Percentiles rank a stretch among this genome's conserved stretches.
phyloP scores from a whole-genome alignment of 2,329 filamentous ascomycete genomes.

The Westerdykella aurantiaca region DNA sequence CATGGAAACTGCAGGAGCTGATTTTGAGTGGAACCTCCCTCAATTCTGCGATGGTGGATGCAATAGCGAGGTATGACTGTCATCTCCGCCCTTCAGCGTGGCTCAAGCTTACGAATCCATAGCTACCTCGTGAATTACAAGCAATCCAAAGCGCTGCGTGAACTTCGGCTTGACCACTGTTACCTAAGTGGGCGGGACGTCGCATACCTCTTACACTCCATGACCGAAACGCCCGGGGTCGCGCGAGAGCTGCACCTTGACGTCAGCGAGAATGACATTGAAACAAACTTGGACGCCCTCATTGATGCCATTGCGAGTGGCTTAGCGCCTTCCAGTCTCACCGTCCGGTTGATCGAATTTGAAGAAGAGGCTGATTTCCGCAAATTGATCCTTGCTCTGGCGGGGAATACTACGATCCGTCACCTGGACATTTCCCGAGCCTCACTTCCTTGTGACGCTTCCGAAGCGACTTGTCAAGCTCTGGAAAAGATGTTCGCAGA shows the following conservation, averaged over 20 bases:
- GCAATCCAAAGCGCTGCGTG: constrained; percentile 53
- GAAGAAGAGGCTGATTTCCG: constrained; percentile 60
- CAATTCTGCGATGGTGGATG: constrained; percentile 59
- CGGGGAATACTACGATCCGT: constrained; percentile 56
- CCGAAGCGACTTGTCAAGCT: constrained; percentile 59
- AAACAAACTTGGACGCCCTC: constrained; percentile 48
- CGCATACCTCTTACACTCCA: constrained; percentile 59
- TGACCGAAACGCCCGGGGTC: constrained; percentile 47
- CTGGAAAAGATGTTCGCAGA: constrained; percentile 60
- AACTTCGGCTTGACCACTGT: constrained; percentile 62
- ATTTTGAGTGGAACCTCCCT: constrained; percentile 57
- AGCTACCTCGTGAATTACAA: constrained; percentile 58
- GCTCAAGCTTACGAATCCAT: not conserved
- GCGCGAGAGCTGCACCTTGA: constrained; percentile 59
- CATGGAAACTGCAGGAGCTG: constrained; percentile 63
- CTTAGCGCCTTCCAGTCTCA: constrained; percentile 57
- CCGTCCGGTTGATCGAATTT: constrained; percentile 64
- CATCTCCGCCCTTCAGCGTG: not conserved
- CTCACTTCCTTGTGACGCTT: constrained; percentile 63
- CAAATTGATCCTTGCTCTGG: constrained; percentile 56
- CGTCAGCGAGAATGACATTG: constrained; percentile 59
- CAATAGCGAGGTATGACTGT: constrained; percentile 45
- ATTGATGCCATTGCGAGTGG: constrained; percentile 48
- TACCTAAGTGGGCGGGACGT: constrained; percentile 60
- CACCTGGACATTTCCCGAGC: constrained; percentile 65